Percentiles rank a stretch among this genome's conserved stretches.
phyloP scores from a whole-genome alignment of 208 protist genomes.

The Leishmania guyanensis region DNA sequence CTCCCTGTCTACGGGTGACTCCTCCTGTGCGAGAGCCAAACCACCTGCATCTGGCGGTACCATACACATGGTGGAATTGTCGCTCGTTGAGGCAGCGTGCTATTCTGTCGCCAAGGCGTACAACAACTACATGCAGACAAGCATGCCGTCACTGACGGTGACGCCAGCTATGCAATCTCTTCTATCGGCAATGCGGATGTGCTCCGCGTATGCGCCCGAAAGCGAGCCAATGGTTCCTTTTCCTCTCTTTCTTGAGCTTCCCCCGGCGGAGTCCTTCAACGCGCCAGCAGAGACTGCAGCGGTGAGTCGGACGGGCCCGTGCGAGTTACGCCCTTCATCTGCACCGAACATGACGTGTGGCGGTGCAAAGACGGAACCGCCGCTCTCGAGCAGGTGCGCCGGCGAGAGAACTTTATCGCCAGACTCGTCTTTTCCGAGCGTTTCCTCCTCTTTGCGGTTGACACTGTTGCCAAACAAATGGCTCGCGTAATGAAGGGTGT shows the following conservation, averaged over 20 bases:
- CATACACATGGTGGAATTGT: slow-evolving; percentile 4
- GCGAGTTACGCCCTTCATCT: not conserved
- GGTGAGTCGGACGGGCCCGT: not conserved
- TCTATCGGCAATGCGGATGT: not conserved
- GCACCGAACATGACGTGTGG: not conserved
- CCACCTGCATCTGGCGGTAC: slow-evolving; percentile 5
- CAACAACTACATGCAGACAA: not conserved
- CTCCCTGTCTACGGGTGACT: not conserved
- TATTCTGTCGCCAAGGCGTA: slow-evolving; percentile 1
- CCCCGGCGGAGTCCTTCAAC: not conserved
- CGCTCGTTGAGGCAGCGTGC: slow-evolving; percentile 1
- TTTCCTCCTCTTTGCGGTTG: not conserved
- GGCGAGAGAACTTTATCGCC: not conserved
- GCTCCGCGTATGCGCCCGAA: slow-evolving; percentile 7
- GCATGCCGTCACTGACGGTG: no score
- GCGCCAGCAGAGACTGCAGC: not conserved
- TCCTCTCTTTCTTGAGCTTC: slow-evolving; percentile 4
- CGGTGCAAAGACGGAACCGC: not conserved
- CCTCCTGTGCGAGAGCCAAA: not conserved
- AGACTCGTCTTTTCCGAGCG: slow-evolving; percentile 1
- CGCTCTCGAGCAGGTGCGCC: slow-evolving; percentile 1
- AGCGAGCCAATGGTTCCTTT: not conserved
- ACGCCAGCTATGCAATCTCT: slow-evolving; percentile 5
- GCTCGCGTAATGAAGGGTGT: not conserved
- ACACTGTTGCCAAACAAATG: not conserved